Evolutionary conservation across 495 filamentous ascomycete genomes (phyloP).

Genomic region (Penicillium psychrofluorescens): DNA sequence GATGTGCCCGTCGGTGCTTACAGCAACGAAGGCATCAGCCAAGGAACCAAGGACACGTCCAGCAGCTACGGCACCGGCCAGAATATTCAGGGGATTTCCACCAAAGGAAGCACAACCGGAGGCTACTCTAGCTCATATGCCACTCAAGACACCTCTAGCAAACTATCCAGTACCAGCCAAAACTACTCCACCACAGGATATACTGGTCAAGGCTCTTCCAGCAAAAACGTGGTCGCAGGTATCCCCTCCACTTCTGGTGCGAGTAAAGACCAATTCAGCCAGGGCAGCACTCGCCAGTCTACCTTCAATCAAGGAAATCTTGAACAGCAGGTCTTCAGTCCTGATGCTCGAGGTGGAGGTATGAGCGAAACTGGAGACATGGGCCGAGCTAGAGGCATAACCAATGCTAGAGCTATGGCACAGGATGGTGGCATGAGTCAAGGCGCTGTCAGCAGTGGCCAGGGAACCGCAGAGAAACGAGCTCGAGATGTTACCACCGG

Average conservation of each 20-base stretch:
- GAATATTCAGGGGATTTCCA: not conserved
- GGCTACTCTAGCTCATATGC: not conserved
- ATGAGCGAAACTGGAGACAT: not conserved
- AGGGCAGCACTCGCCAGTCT: too few species aligned
- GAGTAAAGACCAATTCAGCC: too few species aligned
- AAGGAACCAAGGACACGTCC: not conserved
- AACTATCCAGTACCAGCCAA: not conserved
- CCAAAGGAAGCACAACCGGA: not conserved
- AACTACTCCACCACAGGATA: not conserved
- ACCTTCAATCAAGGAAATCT: not conserved
- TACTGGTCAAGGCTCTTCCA: not conserved
- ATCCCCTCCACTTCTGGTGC: too few species aligned
- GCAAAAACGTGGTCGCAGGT: not conserved
- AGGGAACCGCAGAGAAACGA: not conserved
- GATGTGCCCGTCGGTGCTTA: not conserved
- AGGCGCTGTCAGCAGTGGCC: not conserved
- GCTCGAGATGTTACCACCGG: not conserved
- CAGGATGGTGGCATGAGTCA: not conserved
- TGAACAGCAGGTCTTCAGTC: not conserved
- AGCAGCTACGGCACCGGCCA: not conserved
- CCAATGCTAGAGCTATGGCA: not conserved
- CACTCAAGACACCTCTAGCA: not conserved
- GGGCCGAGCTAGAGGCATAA: not conserved
- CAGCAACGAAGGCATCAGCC: not conserved
- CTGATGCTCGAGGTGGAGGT: too few species aligned